Evolutionary conservation across 2,329 filamentous ascomycete genomes (phyloP).

Genomic region (Exophiala sp.): DNA sequence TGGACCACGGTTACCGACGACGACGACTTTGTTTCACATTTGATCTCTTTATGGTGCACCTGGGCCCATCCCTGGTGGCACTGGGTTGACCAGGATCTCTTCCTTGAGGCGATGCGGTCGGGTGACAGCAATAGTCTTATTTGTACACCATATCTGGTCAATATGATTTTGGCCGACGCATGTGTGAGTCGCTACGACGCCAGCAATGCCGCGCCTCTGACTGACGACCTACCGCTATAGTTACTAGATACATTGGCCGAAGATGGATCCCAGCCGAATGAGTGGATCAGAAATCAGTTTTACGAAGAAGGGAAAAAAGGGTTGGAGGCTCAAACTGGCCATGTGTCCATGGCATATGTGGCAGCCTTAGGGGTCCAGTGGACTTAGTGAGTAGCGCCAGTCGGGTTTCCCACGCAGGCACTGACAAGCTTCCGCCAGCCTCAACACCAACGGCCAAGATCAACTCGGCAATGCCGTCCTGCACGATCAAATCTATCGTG

Average conservation of each 20-base stretch:
- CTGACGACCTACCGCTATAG: too few relatives aligned
- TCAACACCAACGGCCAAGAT: slow-evolving; percentile 33
- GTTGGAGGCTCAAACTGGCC: slow-evolving; percentile 32
- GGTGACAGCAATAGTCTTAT: slow-evolving; percentile 24
- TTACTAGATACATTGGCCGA: slow-evolving; percentile 29
- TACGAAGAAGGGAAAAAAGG: slow-evolving; percentile 34
- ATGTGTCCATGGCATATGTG: slow-evolving; percentile 31
- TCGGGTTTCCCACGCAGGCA: background rate
- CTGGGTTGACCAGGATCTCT: slow-evolving; percentile 33
- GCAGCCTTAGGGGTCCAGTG: slow-evolving; percentile 32
- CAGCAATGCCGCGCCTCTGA: too few relatives aligned
- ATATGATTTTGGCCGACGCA: slow-evolving; percentile 29
- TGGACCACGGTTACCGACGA: slow-evolving; percentile 35
- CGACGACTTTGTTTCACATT: slow-evolving; percentile 32
- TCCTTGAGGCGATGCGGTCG: slow-evolving; percentile 35
- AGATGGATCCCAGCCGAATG: slow-evolving; percentile 28
- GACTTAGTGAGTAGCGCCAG: slow-evolving; percentile 28
- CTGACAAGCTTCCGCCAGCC: slow-evolving; percentile 22
- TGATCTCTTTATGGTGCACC: slow-evolving; percentile 34
- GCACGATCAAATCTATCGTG: slow-evolving; percentile 13
- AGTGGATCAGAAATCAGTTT: slow-evolving; percentile 31
- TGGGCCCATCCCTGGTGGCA: slow-evolving; percentile 32
- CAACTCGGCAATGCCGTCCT: slow-evolving; percentile 17
- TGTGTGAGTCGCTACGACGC: slow-evolving; percentile 35
- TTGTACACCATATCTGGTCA: slow-evolving; percentile 35